A percentile compares a stretch with the other conserved stretches of the same genome.
Conservation (phyloP, 441 rosid species). For the Gossypium davidsonii region DNA sequence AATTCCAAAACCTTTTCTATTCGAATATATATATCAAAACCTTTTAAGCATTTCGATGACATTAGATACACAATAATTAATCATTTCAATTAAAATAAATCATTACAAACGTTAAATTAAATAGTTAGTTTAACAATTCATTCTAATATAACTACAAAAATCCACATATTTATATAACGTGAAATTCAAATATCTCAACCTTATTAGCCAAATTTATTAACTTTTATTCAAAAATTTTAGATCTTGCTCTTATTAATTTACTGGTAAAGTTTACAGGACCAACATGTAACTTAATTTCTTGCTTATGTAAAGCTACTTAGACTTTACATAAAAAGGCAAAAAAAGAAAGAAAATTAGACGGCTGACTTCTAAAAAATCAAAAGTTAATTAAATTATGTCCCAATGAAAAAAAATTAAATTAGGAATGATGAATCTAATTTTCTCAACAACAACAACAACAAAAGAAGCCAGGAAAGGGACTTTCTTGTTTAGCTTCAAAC, state of each 20-base stretch:
- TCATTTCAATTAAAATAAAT: no score
- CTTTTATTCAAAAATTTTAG: no score
- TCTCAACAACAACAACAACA: not conserved
- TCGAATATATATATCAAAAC: no score
- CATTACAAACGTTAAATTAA: no score
- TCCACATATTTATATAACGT: no score
- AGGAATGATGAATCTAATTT: not conserved
- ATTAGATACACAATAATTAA: no score
- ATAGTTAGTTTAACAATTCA: no score
- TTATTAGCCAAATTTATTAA: no score
- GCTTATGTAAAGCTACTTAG: not conserved
- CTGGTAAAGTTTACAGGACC: not conserved
- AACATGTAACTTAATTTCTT: not conserved
- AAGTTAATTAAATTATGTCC: constrained; percentile 33
- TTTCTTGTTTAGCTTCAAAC: not conserved
- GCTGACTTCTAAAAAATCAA: not conserved
- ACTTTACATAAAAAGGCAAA: not conserved
- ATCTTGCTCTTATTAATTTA: not conserved
- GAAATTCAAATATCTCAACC: no score
- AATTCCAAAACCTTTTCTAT: not conserved
- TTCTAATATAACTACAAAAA: no score
- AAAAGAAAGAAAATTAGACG: not conserved
- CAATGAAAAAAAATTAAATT: constrained; percentile 6
- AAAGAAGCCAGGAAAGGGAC: not conserved
- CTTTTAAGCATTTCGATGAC: not conserved